A percentile compares a stretch with the other conserved stretches of the same genome.
Evolutionary conservation across 2,329 filamentous ascomycete genomes (phyloP).

Genomic region (Epichloe gansuensis): DNA sequence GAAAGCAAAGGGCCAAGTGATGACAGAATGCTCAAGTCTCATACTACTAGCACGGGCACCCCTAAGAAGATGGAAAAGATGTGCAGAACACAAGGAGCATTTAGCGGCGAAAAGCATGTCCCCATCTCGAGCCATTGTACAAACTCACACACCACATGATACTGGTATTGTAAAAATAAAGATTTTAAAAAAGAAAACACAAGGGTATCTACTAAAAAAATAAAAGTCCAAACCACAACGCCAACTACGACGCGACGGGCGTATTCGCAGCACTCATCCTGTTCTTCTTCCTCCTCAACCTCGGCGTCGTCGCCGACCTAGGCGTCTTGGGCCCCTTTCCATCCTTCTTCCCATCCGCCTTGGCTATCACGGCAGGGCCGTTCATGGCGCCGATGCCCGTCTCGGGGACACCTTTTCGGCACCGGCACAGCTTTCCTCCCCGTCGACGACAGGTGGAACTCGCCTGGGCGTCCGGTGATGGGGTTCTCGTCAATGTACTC

Average conservation of each 20-base stretch:
- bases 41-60: too few species aligned
- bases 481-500: slow-evolving; percentile 59
- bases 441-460: slow-evolving; percentile 52
- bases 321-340: slow-evolving; percentile 33
- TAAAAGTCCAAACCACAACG: background rate
- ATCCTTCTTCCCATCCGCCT: slow-evolving; percentile 33
- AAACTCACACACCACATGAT: background rate
- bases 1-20: too few species aligned
- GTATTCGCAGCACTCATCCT: slow-evolving; percentile 26
- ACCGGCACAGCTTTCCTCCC: slow-evolving; percentile 35
- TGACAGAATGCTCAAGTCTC: too few species aligned
- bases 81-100: too few species aligned
- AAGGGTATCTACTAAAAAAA: background rate
- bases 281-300: slow-evolving; percentile 37
- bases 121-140: too few species aligned
- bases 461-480: slow-evolving; percentile 52
- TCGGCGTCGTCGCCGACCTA: slow-evolving; percentile 28
- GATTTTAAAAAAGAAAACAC: background rate
- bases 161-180: background rate
- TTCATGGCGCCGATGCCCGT: slow-evolving; percentile 23
- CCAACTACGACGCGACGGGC: slow-evolving; percentile 16
- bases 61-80: too few species aligned
- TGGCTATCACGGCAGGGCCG: slow-evolving; percentile 27
- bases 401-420: slow-evolving; percentile 19
- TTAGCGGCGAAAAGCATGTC: too few species aligned